phyloP scores from a whole-genome alignment of 2,329 filamentous ascomycete species.

The Fusarium annulatum region DNA sequence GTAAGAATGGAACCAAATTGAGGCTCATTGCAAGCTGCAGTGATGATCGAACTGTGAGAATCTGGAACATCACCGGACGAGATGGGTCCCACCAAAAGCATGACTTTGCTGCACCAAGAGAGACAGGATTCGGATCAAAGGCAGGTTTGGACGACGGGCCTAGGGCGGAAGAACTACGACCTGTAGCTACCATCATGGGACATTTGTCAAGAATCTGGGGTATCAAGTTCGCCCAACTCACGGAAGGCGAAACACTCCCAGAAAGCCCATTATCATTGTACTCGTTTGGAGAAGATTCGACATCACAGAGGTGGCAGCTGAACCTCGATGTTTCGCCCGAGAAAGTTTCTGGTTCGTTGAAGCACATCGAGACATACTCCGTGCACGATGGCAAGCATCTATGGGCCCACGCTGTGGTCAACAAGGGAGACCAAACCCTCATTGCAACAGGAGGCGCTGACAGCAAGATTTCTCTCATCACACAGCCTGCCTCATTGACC shows the following conservation, averaged over 20 bases:
- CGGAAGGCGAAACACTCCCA: constrained; percentile 25
- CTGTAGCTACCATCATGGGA: constrained; percentile 81
- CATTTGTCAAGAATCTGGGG: constrained; percentile 93
- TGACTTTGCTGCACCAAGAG: constrained; percentile 54
- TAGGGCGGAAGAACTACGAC: constrained; percentile 43
- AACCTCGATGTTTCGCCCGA: constrained; percentile 45
- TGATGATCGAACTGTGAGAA: constrained; percentile 87
- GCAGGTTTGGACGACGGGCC: constrained; percentile 39
- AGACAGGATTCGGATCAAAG: constrained; percentile 70
- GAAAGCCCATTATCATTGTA: constrained; percentile 63
- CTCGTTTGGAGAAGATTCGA: constrained; percentile 88
- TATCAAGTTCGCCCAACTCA: constrained; percentile 70
- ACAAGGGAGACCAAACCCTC: constrained; percentile 48
- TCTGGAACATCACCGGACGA: constrained; percentile 83
- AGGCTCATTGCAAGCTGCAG: constrained; percentile 91
- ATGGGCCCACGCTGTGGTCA: constrained; percentile 74
- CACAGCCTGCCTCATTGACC: not conserved
- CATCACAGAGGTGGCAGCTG: constrained; percentile 77
- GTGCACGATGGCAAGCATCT: constrained; percentile 90
- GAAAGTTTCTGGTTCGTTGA: constrained; percentile 51
- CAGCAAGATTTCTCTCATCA: constrained; percentile 69
- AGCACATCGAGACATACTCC: constrained; percentile 65
- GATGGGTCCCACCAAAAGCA: constrained; percentile 7
- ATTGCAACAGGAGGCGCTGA: constrained; percentile 88
- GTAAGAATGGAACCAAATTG: constrained; percentile 51